Evolutionary conservation across 306 rosid genomes (phyloP), one percentile per base, ranked within the genome.

Genomic region (Biancaea sappan): DNA sequence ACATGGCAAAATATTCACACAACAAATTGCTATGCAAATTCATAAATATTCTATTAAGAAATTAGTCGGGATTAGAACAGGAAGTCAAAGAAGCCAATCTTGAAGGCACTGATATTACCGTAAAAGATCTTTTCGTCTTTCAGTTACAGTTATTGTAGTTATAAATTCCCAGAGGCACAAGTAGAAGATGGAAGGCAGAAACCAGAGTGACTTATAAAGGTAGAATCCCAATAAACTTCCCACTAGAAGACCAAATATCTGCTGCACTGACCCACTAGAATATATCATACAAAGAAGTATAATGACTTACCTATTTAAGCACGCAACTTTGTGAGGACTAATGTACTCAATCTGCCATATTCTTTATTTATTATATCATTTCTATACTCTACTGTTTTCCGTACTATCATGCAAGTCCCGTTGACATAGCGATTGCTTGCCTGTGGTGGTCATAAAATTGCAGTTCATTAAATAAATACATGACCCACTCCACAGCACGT

Each of bases 391-490:
- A 57, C 38, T 26, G 63, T 46, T 14, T 26, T 22, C 58, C 51
- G 73, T 71, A 63, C 54, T 14, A 64, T 41, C 78, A 63, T 12
- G 80, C 32, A 26, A 51, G 35, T 32, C 51, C 24, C 63, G 38
- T 54, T 34, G 19, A 37, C 16, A 44, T 6, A 1, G 35, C 54
- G 14, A 64, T 21, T 13, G 6, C 54, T 25, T 41, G 38, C 41
- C 16, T n/a, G 56, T 66, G 40, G 38, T 26, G 3, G 71, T 8
- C 64, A 26, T 53, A 35, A 70, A 35, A 32, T 24, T 9, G 51
- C 7, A 35, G 37, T 5, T 38, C 22, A 6, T 6, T n/a, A 12
- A 54, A 40, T 25, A 37, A 52, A 52, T 52, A 22, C 34, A 51
- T 15, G 12, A 46, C 72, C 62, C 11, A 19, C 58, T 67, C 29